Evolutionary conservation across 805 yeast species (phyloP).

Genomic region (Sugiyamaella boreocaroliniensis): DNA sequence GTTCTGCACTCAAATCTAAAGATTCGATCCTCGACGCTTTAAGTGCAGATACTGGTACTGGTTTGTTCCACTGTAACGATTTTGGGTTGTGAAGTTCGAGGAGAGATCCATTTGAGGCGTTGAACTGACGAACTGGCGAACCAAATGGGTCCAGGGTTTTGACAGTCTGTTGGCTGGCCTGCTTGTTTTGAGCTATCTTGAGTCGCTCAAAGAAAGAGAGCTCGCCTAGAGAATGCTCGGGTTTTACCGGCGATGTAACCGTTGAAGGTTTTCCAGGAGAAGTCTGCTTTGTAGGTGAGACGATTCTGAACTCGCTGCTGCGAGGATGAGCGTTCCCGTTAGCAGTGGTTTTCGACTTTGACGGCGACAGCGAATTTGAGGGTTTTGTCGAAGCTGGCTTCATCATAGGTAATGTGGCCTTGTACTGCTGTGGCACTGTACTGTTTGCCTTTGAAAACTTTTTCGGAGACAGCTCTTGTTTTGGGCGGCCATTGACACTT

Average conservation of each 20-base stretch:
- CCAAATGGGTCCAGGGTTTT: conserved; percentile 1
- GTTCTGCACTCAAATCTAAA: background rate
- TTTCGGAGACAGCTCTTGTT: no score
- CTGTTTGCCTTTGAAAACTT: no score
- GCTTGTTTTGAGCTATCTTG: conserved; percentile 2
- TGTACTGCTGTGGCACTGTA: no score
- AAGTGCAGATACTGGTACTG: conserved; percentile 9
- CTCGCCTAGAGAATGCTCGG: background rate
- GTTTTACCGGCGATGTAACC: background rate
- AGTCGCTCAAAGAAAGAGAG: conserved; percentile 3
- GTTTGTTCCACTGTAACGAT: conserved; percentile 20
- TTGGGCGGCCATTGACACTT: no score
- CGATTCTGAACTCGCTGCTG: no score
- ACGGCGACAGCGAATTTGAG: no score
- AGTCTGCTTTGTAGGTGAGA: no score
- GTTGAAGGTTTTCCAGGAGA: no score
- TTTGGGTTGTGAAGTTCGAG: conserved; percentile 23
- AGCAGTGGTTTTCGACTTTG: no score
- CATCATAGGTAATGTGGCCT: background rate
- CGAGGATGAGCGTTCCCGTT: no score
- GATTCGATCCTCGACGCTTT: conserved; percentile 6
- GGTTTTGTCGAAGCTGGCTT: background rate
- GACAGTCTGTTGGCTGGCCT: background rate
- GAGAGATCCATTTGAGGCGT: conserved; percentile 8
- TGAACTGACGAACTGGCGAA: conserved; percentile 12